These are phyloP conservation scores for rapeseed (Brassica napus) DNA, from an alignment of 345 rosid species.

Conservation along the genomic window Da-Ae NC_063444.1:40312001-40312500, in stretches of 20 bases:
- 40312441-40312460: slow-evolving; percentile 44
- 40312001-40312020: too few species aligned
- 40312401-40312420: slow-evolving; percentile 40
- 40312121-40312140: too few species aligned
- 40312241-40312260: neutral
- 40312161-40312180: too few species aligned
- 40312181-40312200: neutral
- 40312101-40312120: too few species aligned
- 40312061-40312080: too few species aligned
- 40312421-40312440: slow-evolving; percentile 42
- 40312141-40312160: too few species aligned
- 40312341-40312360: slow-evolving; percentile 42
- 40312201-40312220: neutral
- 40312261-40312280: neutral
- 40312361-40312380: slow-evolving; percentile 43
- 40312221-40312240: neutral
- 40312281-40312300: slow-evolving; percentile 48
- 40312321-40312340: slow-evolving; percentile 46
- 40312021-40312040: too few species aligned
- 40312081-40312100: too few species aligned
- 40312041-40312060: too few species aligned
- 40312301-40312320: slow-evolving; percentile 52
- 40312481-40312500: slow-evolving; percentile 42
- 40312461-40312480: slow-evolving; percentile 43
- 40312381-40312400: slow-evolving; percentile 44